These are phyloP conservation scores for Boletus pseudo-olivaceus DNA, from an alignment of 768 basidiomycete species.

Conservation along the genomic window DNA sequence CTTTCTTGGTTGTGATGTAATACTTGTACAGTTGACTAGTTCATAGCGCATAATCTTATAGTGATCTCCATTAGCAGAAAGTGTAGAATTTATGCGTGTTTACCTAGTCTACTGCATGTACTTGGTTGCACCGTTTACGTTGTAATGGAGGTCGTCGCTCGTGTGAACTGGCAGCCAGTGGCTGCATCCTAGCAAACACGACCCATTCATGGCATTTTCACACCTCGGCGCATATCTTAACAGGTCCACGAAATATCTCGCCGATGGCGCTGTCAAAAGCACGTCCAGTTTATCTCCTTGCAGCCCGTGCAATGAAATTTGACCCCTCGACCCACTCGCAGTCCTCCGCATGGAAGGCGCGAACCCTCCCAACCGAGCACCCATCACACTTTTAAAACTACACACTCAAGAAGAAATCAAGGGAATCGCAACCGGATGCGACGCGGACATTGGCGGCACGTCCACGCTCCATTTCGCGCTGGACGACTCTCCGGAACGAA, in stretches of 20 bases:
- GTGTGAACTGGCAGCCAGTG: background rate
- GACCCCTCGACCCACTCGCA: constrained; percentile 28
- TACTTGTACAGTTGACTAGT: background rate
- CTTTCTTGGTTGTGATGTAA: background rate
- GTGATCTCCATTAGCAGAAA: too few species aligned
- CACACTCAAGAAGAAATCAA: constrained; percentile 54
- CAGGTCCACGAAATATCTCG: constrained; percentile 37
- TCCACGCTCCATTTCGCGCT: constrained; percentile 77
- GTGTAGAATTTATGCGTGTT: too few species aligned
- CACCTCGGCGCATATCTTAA: constrained; percentile 33
- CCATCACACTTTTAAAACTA: constrained; percentile 66
- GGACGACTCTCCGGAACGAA: constrained; percentile 48
- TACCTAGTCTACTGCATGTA: too few species aligned
- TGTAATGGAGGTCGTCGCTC: background rate
- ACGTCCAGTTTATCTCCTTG: constrained; percentile 23
- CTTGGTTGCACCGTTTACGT: too few species aligned
- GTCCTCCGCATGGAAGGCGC: constrained; percentile 77
- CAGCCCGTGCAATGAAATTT: constrained; percentile 2
- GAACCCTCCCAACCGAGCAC: constrained; percentile 55
- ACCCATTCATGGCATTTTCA: constrained; percentile 22
- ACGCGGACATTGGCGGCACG: constrained; percentile 83
- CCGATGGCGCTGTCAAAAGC: constrained; percentile 42
- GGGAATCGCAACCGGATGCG: constrained; percentile 76
- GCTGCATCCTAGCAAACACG: background rate
- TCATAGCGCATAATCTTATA: too few species aligned